These are phyloP conservation scores for Mallotus repandus DNA, from an alignment of 441 rosid genomes.

Conservation along the genomic window DNA sequence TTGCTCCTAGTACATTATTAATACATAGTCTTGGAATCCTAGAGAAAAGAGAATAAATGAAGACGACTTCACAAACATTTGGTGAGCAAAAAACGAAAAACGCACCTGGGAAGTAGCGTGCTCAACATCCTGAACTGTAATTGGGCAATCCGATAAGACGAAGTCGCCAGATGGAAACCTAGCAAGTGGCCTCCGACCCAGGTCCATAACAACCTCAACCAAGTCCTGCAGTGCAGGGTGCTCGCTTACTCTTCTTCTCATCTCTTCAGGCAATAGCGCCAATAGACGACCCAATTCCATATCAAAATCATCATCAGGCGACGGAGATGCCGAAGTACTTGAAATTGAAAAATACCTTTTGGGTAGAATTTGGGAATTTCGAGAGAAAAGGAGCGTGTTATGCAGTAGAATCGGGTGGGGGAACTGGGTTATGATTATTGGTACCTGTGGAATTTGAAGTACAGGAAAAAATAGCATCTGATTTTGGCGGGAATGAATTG, in stretches of 20 bases:
- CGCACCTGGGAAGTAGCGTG: slow-evolving; percentile 74
- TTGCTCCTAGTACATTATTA: not conserved
- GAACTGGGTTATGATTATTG: slow-evolving; percentile 9
- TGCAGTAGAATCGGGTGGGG: not conserved
- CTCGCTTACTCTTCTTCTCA: slow-evolving; percentile 53
- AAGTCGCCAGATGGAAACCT: slow-evolving; percentile 91
- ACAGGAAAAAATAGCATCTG: slow-evolving; percentile 41
- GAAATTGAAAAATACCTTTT: slow-evolving; percentile 23
- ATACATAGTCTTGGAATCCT: not conserved
- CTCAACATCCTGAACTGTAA: slow-evolving; percentile 52
- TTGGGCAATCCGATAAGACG: slow-evolving; percentile 51
- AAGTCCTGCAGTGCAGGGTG: slow-evolving; percentile 58
- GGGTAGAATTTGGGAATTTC: slow-evolving; percentile 4
- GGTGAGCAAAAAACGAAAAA: slow-evolving; percentile 5
- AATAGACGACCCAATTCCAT: slow-evolving; percentile 71
- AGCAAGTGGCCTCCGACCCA: slow-evolving; percentile 86
- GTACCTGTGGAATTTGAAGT: slow-evolving; percentile 24
- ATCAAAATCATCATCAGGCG: slow-evolving; percentile 42
- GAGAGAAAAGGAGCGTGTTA: slow-evolving; percentile 28
- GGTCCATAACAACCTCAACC: slow-evolving; percentile 86
- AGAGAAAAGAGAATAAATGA: not conserved
- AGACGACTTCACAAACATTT: slow-evolving; percentile 12
- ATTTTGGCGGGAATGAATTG: slow-evolving; percentile 31
- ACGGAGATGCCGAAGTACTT: slow-evolving; percentile 31
- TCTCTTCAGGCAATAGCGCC: slow-evolving; percentile 63